phyloP scores from a whole-genome alignment of 2,329 filamentous ascomycete species.

The Pseudocercospora pini-densiflorae region DNA sequence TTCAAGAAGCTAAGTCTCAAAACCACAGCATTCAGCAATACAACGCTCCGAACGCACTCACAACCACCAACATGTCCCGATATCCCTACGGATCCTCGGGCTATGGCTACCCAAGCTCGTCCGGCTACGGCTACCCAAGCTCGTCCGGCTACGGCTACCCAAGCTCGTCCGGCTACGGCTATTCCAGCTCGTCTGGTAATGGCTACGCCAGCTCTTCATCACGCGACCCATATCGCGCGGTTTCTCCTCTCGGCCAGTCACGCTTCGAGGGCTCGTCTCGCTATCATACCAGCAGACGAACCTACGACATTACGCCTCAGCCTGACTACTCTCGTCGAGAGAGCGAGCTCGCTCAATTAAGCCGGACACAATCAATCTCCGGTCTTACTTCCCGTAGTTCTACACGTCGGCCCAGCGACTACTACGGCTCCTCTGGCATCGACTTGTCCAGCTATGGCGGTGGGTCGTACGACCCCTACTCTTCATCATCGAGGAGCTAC shows the following conservation, averaged over 20 bases:
- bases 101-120: background rate
- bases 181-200: background rate
- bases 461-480: background rate
- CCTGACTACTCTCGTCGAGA: background rate
- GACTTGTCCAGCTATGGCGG: slow-evolving; percentile 10
- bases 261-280: background rate
- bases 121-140: too few relatives aligned
- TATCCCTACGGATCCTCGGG: background rate
- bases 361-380: background rate
- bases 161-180: too few relatives aligned
- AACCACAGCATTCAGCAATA: background rate
- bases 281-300: background rate
- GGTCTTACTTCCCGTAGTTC: background rate
- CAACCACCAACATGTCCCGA: background rate
- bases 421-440: slow-evolving; percentile 8
- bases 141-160: background rate
- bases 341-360: background rate
- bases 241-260: background rate
- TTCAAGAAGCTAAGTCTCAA: background rate
- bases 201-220: background rate
- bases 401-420: slow-evolving; percentile 3
- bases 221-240: background rate
- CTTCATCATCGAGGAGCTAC: background rate
- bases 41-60: background rate
- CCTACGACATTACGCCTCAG: background rate